Evolutionary conservation across 495 filamentous ascomycete genomes (phyloP).

Genomic region (Xanthoparmelia taractica): DNA sequence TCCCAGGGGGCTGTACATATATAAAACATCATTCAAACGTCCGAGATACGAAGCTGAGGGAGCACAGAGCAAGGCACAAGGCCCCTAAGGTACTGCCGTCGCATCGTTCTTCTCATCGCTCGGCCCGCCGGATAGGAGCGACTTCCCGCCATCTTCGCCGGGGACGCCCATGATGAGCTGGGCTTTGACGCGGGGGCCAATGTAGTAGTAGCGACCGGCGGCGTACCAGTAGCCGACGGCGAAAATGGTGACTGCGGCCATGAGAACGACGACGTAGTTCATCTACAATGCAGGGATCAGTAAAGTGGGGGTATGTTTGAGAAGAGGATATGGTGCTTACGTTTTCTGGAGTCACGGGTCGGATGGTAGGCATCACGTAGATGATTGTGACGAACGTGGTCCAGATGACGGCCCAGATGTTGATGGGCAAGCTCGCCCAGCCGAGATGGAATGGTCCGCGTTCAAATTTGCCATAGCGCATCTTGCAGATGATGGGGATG

Average conservation of each 20-base stretch:
- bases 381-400: slow-evolving; percentile 54
- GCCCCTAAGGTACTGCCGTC: background rate
- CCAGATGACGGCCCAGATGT: slow-evolving; percentile 50
- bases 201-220: slow-evolving; percentile 43
- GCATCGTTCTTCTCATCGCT: slow-evolving; percentile 9
- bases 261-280: slow-evolving; percentile 41
- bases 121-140: slow-evolving; percentile 7
- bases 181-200: slow-evolving; percentile 43
- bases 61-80: too few species aligned
- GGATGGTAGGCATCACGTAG: slow-evolving; percentile 50
- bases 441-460: slow-evolving; percentile 57
- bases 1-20: too few species aligned
- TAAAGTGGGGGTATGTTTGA: background rate
- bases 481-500: slow-evolving; percentile 55
- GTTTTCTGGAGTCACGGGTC: slow-evolving; percentile 43
- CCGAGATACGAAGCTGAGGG: background rate
- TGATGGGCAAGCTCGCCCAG: slow-evolving; percentile 37
- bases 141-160: slow-evolving; percentile 6
- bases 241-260: slow-evolving; percentile 41
- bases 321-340: slow-evolving; percentile 25
- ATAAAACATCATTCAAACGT: too few species aligned
- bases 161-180: slow-evolving; percentile 25
- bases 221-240: slow-evolving; percentile 45
- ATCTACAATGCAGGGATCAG: slow-evolving; percentile 30
- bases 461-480: slow-evolving; percentile 48